phyloP scores from a whole-genome alignment of 805 yeast species.

The Yamadazyma olivae region DNA sequence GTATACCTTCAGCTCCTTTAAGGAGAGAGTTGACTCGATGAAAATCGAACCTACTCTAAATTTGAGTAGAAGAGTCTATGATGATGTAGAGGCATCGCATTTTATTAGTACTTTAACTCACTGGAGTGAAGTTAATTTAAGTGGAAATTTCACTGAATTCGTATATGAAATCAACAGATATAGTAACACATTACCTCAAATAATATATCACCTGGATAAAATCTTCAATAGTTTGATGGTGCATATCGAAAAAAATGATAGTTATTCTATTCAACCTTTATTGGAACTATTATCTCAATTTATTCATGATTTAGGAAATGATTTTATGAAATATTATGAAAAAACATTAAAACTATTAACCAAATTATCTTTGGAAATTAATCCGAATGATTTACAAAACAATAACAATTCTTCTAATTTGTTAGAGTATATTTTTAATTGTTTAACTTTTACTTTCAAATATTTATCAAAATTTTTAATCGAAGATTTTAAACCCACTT shows the following conservation, averaged over 20 bases:
- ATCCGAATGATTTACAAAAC: conserved; percentile 49
- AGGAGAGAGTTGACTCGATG: conserved; percentile 78
- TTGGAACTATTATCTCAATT: conserved; percentile 78
- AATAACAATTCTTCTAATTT: conserved; percentile 54
- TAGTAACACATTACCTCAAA: conserved; percentile 73
- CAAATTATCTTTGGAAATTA: conserved; percentile 36
- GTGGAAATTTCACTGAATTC: conserved; percentile 67
- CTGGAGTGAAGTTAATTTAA: conserved; percentile 84
- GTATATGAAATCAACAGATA: conserved; percentile 50
- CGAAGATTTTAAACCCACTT: conserved; percentile 64
- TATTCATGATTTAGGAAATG: conserved; percentile 90
- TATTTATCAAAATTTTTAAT: conserved; percentile 68
- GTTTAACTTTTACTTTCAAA: conserved; percentile 86
- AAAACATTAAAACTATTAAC: conserved; percentile 50
- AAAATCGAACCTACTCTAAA: conserved; percentile 72
- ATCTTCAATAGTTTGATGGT: conserved; percentile 51
- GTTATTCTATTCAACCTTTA: conserved; percentile 72
- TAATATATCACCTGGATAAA: conserved; percentile 63
- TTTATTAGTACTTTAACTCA: conserved; percentile 75
- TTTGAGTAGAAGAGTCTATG: conserved; percentile 57
- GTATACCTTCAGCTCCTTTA: conserved; percentile 71
- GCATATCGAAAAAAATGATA: conserved; percentile 56
- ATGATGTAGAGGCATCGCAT: conserved; percentile 70
- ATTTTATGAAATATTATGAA: conserved; percentile 70
- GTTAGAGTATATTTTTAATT: conserved; percentile 80